Base-by-base conservation (phyloP, 345 rosid genomes). In the Acer campestre region DNA sequence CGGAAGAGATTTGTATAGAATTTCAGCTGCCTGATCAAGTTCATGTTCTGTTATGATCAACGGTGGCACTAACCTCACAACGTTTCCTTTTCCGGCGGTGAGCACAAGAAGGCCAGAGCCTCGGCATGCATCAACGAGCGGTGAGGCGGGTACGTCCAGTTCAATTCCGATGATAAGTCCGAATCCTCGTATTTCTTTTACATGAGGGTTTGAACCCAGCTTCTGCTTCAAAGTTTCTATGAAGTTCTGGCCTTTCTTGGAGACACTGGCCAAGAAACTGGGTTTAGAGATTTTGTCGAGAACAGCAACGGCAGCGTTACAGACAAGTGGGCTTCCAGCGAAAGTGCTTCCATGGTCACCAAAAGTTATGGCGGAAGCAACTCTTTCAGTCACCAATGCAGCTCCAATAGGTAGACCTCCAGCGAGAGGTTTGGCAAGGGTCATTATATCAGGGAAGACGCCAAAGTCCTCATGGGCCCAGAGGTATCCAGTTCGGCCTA, bases 281-380 rank as follows among this genome's bases (percentile, higher is more conserved):
- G 95, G 95, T 10, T 84, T 85, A 0, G 94, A 85, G 42, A 95
- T 90, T 86, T 92, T 94, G 59, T 96, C 85, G 16, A 94, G n/a
- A 29, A 90, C 97, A 18, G 90, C 75, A 7, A 88, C 68, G 55
- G 95, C 94, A 61, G 94, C 94, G 66, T 61, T 84, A 63, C 97
- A 96, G 17, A 92, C 89, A 3, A 95, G 90, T 13, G 97, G 93
- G 22, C 88, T 82, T 14, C 97, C 99, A 0, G 97, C 98, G 80
- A 96, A 96, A 16, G 98, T 94, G 84, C 97, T 94, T 67, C 99
- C 97, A 27, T 94, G 99, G 75, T 94, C 99, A 20, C 98, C 97
- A 13, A 67, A 88, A 1, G 77, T 84, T 20, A 96, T 78, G 72
- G 97, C 82, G 68, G 89, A 83, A 48, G 97, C 94, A 78, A 96